These are phyloP conservation scores for Gossypium davidsonii DNA, from an alignment of 441 rosid species.

Conservation along the genomic window DNA sequence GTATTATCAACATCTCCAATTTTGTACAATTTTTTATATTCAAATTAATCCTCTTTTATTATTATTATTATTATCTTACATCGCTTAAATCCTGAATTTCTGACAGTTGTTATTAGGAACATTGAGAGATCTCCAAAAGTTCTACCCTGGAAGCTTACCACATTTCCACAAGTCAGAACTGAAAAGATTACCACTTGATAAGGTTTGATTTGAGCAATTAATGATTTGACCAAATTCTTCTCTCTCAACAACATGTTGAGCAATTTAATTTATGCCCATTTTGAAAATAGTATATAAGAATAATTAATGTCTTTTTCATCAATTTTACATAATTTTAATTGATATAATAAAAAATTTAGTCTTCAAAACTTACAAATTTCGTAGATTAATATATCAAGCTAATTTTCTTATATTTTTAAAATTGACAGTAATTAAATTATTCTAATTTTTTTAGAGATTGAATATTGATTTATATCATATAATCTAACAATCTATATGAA, in stretches of 20 bases:
- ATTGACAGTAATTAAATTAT: too few relatives aligned
- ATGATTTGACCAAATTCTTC: background rate
- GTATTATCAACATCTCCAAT: slow-evolving; percentile 18
- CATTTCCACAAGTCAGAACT: slow-evolving; percentile 31
- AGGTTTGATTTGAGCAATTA: slow-evolving; percentile 28
- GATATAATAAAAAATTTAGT: too few relatives aligned
- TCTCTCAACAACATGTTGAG: background rate
- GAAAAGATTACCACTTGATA: slow-evolving; percentile 37
- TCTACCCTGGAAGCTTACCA: slow-evolving; percentile 59
- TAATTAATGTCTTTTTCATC: too few relatives aligned
- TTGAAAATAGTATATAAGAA: too few relatives aligned
- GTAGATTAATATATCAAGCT: too few relatives aligned
- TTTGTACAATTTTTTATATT: background rate
- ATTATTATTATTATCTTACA: too few relatives aligned
- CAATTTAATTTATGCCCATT: background rate
- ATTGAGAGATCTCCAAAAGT: slow-evolving; percentile 58
- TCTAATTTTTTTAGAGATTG: too few relatives aligned
- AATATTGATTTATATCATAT: background rate
- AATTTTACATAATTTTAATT: background rate
- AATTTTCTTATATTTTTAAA: too few relatives aligned
- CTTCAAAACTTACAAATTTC: too few relatives aligned
- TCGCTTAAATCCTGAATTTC: background rate
- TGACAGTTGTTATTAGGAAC: slow-evolving; percentile 58
- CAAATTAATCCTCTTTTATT: too few relatives aligned
- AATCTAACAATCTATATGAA: background rate